Evolutionary conservation across 202 grass and related monocot genomes (phyloP).

Genomic region (Saccharum hybrid): DNA sequence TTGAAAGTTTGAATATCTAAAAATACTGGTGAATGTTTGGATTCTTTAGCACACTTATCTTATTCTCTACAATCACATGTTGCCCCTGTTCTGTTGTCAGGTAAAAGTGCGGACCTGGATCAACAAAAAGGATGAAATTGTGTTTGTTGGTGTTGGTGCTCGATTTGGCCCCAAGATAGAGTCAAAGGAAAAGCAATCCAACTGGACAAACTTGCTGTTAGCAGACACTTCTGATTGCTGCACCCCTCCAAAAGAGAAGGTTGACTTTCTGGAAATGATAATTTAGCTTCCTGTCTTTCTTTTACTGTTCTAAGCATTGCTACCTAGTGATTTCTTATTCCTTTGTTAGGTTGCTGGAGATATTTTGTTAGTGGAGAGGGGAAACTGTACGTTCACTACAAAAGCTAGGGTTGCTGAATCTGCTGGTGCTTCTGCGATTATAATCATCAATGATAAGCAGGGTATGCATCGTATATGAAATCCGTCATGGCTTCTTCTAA

Average conservation of each 20-base stretch:
- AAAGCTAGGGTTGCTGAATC: constrained; percentile 82
- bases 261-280: constrained; percentile 44
- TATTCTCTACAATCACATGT: constrained; percentile 28
- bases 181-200: constrained; percentile 86
- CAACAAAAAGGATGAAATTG: constrained; percentile 61
- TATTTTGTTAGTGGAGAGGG: constrained; percentile 82
- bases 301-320: constrained; percentile 1
- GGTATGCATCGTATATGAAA: constrained; percentile 53
- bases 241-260: constrained; percentile 57
- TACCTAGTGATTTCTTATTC: constrained; percentile 30
- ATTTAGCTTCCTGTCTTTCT: constrained; percentile 6
- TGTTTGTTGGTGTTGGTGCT: constrained; percentile 97
- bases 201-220: constrained; percentile 60
- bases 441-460: constrained; percentile 83
- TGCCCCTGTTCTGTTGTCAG: constrained; percentile 41
- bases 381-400: constrained; percentile 81
- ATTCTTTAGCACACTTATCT: neutral
- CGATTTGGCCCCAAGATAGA: constrained; percentile 87
- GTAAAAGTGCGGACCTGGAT: constrained; percentile 98
- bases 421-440: constrained; percentile 92
- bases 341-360: constrained; percentile 70
- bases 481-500: constrained; percentile 16
- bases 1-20: constrained; percentile 23
- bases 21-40: neutral
- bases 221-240: constrained; percentile 82